A percentile compares a stretch with the other conserved stretches of the same genome.
Conservation (phyloP, 1,284 basidiomycete species). For the Cryptococcus jaspeensis region DNA sequence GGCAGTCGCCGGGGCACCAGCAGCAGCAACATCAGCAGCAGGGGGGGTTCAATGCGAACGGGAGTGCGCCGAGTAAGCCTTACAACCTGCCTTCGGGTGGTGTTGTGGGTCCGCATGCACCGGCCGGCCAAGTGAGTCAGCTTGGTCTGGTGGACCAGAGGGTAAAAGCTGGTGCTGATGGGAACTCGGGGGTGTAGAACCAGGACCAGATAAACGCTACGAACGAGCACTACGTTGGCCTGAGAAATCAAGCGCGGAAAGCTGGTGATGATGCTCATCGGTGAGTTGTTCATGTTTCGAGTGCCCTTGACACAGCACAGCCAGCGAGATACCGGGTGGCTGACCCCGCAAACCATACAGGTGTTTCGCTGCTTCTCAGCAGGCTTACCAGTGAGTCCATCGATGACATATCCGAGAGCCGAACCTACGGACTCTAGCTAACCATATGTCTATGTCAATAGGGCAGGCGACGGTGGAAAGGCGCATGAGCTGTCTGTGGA, state of each 20-base stretch:
- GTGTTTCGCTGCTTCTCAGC: slow-evolving; percentile 45
- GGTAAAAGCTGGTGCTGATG: not conserved
- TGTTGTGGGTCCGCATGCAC: slow-evolving; percentile 52
- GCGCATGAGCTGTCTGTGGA: slow-evolving; percentile 82
- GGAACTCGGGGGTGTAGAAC: slow-evolving; percentile 52
- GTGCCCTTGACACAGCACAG: not conserved
- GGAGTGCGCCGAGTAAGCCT: slow-evolving; percentile 18
- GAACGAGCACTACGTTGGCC: slow-evolving; percentile 64
- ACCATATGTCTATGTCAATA: slow-evolving; percentile 8
- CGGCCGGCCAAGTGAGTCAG: slow-evolving; percentile 26
- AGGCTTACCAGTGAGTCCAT: slow-evolving; percentile 51
- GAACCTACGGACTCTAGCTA: slow-evolving; percentile 65
- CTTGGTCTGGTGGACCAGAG: not conserved
- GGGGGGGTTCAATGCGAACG: slow-evolving; percentile 30
- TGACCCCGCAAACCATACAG: slow-evolving; percentile 9
- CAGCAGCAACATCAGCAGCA: slow-evolving; percentile 26
- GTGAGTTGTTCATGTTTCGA: slow-evolving; percentile 16
- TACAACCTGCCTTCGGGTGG: slow-evolving; percentile 26
- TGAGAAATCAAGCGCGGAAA: slow-evolving; percentile 70
- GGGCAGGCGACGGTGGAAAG: slow-evolving; percentile 66
- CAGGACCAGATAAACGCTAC: slow-evolving; percentile 54
- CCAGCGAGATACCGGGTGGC: not conserved
- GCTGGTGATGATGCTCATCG: slow-evolving; percentile 59
- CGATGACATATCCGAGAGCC: slow-evolving; percentile 58
- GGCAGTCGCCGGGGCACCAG: slow-evolving; percentile 29